Conservation (phyloP, 2,329 filamentous ascomycete genomes). For the Alternaria metachromatica region DNA sequence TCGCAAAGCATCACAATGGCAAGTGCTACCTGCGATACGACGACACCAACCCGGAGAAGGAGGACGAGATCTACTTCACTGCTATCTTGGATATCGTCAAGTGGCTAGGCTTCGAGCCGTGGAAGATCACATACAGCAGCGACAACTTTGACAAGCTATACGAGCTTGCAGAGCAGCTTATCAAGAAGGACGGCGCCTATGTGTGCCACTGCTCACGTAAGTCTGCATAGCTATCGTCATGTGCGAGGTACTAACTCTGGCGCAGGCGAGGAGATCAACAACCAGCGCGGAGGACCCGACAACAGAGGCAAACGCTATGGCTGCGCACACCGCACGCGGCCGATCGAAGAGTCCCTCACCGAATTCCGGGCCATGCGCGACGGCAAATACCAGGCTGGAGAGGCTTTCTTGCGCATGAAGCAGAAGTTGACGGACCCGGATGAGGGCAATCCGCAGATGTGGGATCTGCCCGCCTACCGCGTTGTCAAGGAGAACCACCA, state of each 20-base stretch:
- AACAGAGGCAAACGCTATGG: constrained; percentile 73
- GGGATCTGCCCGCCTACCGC: constrained; percentile 92
- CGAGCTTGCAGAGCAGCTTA: constrained; percentile 84
- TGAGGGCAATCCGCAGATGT: constrained; percentile 91
- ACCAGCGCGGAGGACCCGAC: constrained; percentile 81
- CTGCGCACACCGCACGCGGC: constrained; percentile 79
- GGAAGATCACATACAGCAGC: constrained; percentile 81
- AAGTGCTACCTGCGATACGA: constrained; percentile 82
- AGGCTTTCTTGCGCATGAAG: constrained; percentile 92
- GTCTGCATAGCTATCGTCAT: constrained; percentile 2
- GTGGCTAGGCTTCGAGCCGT: constrained; percentile 86
- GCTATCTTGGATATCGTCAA: constrained; percentile 87
- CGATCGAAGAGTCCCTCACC: constrained; percentile 74
- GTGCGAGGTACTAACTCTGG: constrained; percentile 25
- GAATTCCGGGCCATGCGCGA: constrained; percentile 92
- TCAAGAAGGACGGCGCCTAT: constrained; percentile 72
- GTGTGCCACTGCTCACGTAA: constrained; percentile 82
- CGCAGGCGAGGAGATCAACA: constrained; percentile 77
- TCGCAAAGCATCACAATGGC: constrained; percentile 83
- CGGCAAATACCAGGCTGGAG: constrained; percentile 84
- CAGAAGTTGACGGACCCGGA: constrained; percentile 69
- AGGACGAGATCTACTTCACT: constrained; percentile 87
- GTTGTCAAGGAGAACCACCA: constrained; percentile 77
- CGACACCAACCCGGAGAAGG: constrained; percentile 93
- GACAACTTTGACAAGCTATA: constrained; percentile 92